Evolutionary conservation across 805 yeast genomes (phyloP), one percentile per base, ranked within the genome.

Genomic region (Candida maesae): DNA sequence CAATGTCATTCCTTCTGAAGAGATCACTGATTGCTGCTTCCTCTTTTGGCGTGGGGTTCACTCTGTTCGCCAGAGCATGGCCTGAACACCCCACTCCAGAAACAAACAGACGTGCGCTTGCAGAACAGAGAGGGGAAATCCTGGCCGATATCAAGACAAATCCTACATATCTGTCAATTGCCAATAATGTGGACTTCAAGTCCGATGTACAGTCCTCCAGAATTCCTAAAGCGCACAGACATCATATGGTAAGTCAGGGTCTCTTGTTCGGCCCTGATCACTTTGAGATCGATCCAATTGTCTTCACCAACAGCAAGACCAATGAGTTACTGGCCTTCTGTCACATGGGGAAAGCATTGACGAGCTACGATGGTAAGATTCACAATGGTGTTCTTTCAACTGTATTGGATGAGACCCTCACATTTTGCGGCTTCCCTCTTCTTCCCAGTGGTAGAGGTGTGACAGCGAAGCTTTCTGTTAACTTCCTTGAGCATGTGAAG

Each of bases 391-490:
- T 90, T 3, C 63, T 86, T 5, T 74, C 95, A 2, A 80, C 95
- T 2, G 60, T 91, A 12, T 49, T 91, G 39, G 98, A 91, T 62
- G 97, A 90, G 58, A 82, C 84, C 0, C 65, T 91, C 21, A 87
- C 96, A 54, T 71, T 79, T 33, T 84, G 95, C 55, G 98, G 96
- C 13, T 91, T 89, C 58, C 79, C 87, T 3, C 65, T 73, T 20
- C 67, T 91, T 11, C 98, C 98, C 1, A 78, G 80, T 42, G 74
- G 79, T 41, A 71, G 83, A 37, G 99, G 98, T 12, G 96, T 93
- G 18, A 91, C 99, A 0, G 99, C 96, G 0, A 73, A 71, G 37
- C 66, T 91, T 32, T 63, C 73, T 3, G 68, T 91, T 8, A 70
- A 83, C 38, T 91, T 87, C 61, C 28, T 52, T 9, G 45, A 57